Conservation (phyloP, 345 rosid species). For the Salix suchowensis region DNA sequence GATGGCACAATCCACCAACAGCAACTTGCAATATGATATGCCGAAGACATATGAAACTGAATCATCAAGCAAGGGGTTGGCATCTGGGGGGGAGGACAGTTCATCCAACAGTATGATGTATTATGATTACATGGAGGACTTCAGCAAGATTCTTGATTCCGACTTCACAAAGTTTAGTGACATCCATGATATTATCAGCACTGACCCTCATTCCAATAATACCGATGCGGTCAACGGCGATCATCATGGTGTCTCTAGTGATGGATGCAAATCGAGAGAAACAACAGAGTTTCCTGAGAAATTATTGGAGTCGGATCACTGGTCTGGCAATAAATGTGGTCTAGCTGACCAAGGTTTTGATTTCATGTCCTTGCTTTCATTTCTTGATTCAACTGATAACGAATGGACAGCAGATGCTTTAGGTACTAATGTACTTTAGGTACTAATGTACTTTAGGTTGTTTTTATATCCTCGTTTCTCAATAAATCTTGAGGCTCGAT, state of each 20-base stretch:
- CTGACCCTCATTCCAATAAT: neutral
- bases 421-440: neutral
- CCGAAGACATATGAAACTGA: neutral
- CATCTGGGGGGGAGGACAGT: neutral
- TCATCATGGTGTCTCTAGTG: neutral
- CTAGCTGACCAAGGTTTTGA: slow-evolving; percentile 6
- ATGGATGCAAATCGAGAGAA: neutral
- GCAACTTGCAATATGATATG: neutral
- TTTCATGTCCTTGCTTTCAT: slow-evolving; percentile 15
- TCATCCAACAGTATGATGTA: slow-evolving; percentile 10
- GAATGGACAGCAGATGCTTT: slow-evolving; percentile 14
- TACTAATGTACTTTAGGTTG: neutral
- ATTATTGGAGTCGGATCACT: neutral
- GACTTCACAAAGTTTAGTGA: slow-evolving; percentile 1
- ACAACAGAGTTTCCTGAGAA: neutral
- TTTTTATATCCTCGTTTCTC: neutral
- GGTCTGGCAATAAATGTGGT: neutral
- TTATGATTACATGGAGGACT: slow-evolving; percentile 27
- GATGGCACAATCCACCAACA: neutral
- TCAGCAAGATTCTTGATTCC: slow-evolving; percentile 25
- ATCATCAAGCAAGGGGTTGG: neutral
- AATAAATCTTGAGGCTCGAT: neutral
- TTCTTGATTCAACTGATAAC: slow-evolving; percentile 14
- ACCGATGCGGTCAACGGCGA: neutral
- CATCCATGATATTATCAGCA: neutral